Base-by-base conservation (phyloP, 805 yeast species). In the Yarrowia alimentaria region DNA sequence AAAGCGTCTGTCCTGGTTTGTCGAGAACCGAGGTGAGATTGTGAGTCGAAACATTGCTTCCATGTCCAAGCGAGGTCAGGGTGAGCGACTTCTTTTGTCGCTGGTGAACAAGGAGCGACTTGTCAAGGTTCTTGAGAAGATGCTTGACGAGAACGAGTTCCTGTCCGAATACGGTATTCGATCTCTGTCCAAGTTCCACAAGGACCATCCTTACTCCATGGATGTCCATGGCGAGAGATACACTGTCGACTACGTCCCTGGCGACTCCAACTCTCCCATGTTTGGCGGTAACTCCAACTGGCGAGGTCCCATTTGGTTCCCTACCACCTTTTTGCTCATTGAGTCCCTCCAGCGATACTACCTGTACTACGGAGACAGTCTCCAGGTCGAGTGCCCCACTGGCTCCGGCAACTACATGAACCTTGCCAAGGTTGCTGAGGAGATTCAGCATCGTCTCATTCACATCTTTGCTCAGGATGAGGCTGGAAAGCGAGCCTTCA, bases 291-390 rank as follows among this genome's bases (percentile, higher is more conserved):
- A 89, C 65, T 88, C 96, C 17, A 89, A 89, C 68, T 89, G 97
- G 97, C 77, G 97, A 66, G 97, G 97, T 2, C 96, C 97, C 12
- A 88, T 89, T 58, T 89, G 97, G 97, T 88, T 89, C 74, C 95
- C 97, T 16, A 86, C 86, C 10, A 89, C 84, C 61, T 89, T 89
- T 66, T 70, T 89, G 55, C 70, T 89, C 30, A 86, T 89, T 53
- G 97, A 89, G 69, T 80, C 95, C 0, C 71, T 89, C 59, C 93
- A 89, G 67, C 75, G 96, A 60, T 87, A 87, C 66, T 87, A 82
- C 65, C 71, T 89, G 61, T 89, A 88, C 71, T 89, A 88, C 64
- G 97, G 97, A 10, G 80, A 90, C 20, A 82, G 76, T 48, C 77
- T 89, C 62, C 85, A 84, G 66, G 84, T 90, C 45, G 93, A 87